A percentile compares a stretch with the other conserved stretches of the same genome.
phyloP scores from a whole-genome alignment of 495 filamentous ascomycete species.

The Physcia stellaris region DNA sequence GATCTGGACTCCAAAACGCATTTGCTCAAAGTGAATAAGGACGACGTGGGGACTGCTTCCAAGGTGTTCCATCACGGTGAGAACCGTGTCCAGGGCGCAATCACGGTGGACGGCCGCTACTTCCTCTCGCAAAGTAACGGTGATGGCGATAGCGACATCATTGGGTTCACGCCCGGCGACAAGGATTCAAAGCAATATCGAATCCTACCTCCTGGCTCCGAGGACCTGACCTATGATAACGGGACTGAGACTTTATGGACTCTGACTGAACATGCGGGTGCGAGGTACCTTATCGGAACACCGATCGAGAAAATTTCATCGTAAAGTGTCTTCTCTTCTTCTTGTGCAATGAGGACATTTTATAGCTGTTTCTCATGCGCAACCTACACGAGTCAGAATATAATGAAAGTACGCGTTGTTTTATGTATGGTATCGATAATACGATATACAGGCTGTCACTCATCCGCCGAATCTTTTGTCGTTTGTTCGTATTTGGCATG shows the following conservation, averaged over 20 bases:
- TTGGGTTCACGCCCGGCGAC: slow-evolving; percentile 6
- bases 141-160: slow-evolving; percentile 6
- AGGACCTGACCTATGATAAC: slow-evolving; percentile 17
- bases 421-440: too few relatives aligned
- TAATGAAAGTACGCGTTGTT: too few relatives aligned
- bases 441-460: too few relatives aligned
- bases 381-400: too few relatives aligned
- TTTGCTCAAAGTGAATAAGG: slow-evolving; percentile 4
- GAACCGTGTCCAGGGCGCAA: slow-evolving; percentile 12
- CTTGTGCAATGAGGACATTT: too few relatives aligned
- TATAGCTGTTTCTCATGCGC: too few relatives aligned
- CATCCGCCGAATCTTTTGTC: too few relatives aligned
- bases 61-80: slow-evolving; percentile 9
- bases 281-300: slow-evolving; percentile 8
- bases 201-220: slow-evolving; percentile 7
- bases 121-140: slow-evolving; percentile 14
- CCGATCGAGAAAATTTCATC: not conserved
- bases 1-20: slow-evolving; percentile 14
- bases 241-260: slow-evolving; percentile 9
- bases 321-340: too few relatives aligned
- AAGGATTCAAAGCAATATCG: not conserved
- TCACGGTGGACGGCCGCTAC: slow-evolving; percentile 11
- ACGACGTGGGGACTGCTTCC: slow-evolving; percentile 9
- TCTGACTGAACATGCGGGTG: slow-evolving; percentile 9
- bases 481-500: too few relatives aligned